Conservation (phyloP, 2,329 filamentous ascomycete genomes). For the Intubia oerlemansii region DNA sequence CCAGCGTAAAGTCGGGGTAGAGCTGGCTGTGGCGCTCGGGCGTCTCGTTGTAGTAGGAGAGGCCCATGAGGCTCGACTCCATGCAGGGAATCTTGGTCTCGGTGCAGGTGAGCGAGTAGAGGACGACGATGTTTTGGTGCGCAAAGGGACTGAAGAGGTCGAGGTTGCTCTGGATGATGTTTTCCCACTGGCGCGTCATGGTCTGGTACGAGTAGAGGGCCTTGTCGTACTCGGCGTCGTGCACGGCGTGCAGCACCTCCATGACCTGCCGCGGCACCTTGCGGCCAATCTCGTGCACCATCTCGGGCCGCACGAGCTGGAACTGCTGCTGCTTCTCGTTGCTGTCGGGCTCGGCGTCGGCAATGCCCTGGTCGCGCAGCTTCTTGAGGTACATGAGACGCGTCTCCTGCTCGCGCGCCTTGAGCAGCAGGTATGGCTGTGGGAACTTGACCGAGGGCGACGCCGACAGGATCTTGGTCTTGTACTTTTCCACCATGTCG, state of each 20-base stretch:
- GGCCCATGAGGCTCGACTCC: conserved; percentile 72
- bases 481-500: conserved; percentile 81
- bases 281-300: conserved; percentile 71
- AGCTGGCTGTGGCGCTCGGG: conserved; percentile 38
- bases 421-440: conserved; percentile 82
- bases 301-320: conserved; percentile 80
- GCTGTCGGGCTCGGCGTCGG: conserved; percentile 28
- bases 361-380: conserved; percentile 54
- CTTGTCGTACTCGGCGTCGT: conserved; percentile 93
- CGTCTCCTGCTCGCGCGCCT: conserved; percentile 75
- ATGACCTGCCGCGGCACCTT: conserved; percentile 70
- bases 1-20: conserved; percentile 77
- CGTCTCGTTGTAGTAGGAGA: conserved; percentile 88
- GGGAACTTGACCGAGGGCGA: conserved; percentile 94
- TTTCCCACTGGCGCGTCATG: conserved; percentile 90
- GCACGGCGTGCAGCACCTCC: conserved; percentile 83
- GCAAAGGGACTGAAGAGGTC: conserved; percentile 87
- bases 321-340: conserved; percentile 56
- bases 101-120: conserved; percentile 88
- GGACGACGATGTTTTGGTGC: conserved; percentile 87
- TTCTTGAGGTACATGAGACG: conserved; percentile 63
- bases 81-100: conserved; percentile 82
- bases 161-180: conserved; percentile 70
- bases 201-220: conserved; percentile 84
- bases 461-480: conserved; percentile 81